Evolutionary conservation across 805 yeast genomes (phyloP), one percentile per base, ranked within the genome.

Genomic region (Hanseniaspora singularis): DNA sequence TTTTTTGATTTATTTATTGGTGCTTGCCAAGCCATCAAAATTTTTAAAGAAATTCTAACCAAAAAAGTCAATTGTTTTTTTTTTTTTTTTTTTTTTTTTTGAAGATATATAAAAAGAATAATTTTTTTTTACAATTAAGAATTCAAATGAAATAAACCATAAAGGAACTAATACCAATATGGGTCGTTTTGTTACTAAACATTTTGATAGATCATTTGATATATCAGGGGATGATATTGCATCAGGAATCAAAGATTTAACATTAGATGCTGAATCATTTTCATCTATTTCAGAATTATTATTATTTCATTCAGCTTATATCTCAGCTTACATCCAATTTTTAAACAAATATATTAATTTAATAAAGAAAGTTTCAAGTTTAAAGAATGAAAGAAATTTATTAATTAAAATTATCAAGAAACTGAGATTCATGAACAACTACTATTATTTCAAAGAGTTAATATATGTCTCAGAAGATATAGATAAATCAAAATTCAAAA

Each of bases 361-460:
- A 40, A 50, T 60, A 22, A 59, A 64, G 33, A 56, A 58, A 33
- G 61, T 55, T 14, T 52, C 60, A 5, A 49, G 63, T 18, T 41
- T 62, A 28, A 55, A 60, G 36, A 60, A 57, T 41, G 65, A 61
- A 42, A 55, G 66, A 49, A 57, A 59, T 12, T 54, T 58, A 10
- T 49, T 62, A 49, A 62, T 62, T 49, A 62, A 62, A 47, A 59
- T 52, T 41, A 65, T 62, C 14, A 62, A 62, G 54, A 62, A 62
- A 46, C 38, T 62, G 31, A 54, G 66, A 49, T 62, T 57, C 37
- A 53, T 58, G 39, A 59, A 60, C 43, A 64, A 62, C 30, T 50
- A 54, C 12, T 48, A 47, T 16, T 31, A 41, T 22, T 47, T 47
- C 23, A 31, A 44, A 15, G 48, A 44, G 12, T 20, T 31, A 2